Percentiles rank a stretch among this genome's conserved stretches.
Evolutionary conservation across 1,284 basidiomycete genomes (phyloP).

Genomic region (Ceratobasidium sp.): DNA sequence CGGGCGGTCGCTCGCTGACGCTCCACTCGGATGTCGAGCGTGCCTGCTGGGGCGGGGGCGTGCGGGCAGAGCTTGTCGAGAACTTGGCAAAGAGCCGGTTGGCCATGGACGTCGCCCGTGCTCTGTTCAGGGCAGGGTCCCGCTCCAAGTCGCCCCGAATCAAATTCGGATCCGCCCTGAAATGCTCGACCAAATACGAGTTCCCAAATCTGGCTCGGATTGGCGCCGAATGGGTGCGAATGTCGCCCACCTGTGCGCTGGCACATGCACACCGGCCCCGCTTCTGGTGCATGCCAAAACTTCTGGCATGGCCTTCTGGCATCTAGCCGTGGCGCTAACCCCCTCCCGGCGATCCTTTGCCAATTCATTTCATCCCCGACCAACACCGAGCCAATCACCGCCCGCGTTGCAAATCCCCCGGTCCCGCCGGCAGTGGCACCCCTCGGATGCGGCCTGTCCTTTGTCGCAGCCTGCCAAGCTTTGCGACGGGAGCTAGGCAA

Average conservation of each 20-base stretch:
- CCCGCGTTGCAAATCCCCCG: not conserved
- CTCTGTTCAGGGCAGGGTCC: not conserved
- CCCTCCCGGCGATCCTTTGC: not conserved
- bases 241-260: no score
- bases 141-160: not conserved
- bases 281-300: no score
- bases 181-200: no score
- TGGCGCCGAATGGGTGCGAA: no score
- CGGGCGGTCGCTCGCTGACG: conserved; percentile 14
- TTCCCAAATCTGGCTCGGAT: no score
- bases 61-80: conserved; percentile 2
- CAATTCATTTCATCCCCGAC: not conserved
- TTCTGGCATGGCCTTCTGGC: not conserved
- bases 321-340: no score
- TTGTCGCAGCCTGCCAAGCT: no score
- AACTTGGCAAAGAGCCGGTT: conserved; percentile 17
- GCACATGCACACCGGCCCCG: no score
- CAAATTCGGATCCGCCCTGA: not conserved
- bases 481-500: no score
- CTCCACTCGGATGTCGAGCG: not conserved
- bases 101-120: not conserved
- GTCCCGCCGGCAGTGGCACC: not conserved
- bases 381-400: not conserved
- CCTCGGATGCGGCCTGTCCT: no score
- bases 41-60: not conserved